Percentiles rank a stretch among this genome's conserved stretches.
phyloP scores from a whole-genome alignment of 1,284 basidiomycete genomes.

The Boletus albobrunnescens region DNA sequence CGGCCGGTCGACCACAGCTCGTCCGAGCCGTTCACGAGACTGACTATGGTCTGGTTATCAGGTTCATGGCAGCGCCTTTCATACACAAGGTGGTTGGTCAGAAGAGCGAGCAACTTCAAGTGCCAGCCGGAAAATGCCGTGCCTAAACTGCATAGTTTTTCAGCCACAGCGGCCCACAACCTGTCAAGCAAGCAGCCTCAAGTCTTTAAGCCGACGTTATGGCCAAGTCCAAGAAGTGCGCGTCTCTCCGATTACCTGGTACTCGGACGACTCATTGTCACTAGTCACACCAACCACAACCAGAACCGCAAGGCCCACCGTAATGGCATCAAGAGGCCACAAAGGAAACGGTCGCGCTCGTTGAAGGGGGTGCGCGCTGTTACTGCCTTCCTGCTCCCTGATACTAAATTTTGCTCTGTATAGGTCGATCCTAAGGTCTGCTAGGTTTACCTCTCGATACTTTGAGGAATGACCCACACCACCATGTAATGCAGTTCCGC shows the following conservation, averaged over 20 bases:
- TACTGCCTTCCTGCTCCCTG: slow-evolving; percentile 1
- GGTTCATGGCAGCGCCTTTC: too few species aligned
- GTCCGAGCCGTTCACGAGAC: too few species aligned
- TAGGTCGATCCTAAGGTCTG: slow-evolving; percentile 84
- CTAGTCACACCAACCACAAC: slow-evolving; percentile 88
- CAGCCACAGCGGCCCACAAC: slow-evolving; percentile 36
- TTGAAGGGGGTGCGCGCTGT: slow-evolving; percentile 80
- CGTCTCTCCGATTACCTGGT: slow-evolving; percentile 2
- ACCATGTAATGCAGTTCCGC: slow-evolving; percentile 61
- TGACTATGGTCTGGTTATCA: too few species aligned
- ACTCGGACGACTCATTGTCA: slow-evolving; percentile 28
- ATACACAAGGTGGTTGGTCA: too few species aligned
- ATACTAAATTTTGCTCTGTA: slow-evolving; percentile 6
- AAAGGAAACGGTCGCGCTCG: slow-evolving; percentile 75
- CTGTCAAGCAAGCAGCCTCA: slow-evolving; percentile 4
- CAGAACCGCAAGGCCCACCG: slow-evolving; percentile 94
- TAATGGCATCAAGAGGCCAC: slow-evolving; percentile 90
- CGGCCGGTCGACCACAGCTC: too few species aligned
- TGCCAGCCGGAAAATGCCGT: slow-evolving; percentile 27
- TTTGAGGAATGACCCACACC: slow-evolving; percentile 7
- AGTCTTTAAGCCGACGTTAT: slow-evolving; percentile 47
- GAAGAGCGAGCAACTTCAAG: too few species aligned
- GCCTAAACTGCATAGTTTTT: slow-evolving; percentile 38
- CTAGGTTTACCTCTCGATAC: slow-evolving; percentile 9
- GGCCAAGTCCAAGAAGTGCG: slow-evolving; percentile 82